Conservation (phyloP, 768 basidiomycete genomes). For the Gloeopeniophorella convolvens region DNA sequence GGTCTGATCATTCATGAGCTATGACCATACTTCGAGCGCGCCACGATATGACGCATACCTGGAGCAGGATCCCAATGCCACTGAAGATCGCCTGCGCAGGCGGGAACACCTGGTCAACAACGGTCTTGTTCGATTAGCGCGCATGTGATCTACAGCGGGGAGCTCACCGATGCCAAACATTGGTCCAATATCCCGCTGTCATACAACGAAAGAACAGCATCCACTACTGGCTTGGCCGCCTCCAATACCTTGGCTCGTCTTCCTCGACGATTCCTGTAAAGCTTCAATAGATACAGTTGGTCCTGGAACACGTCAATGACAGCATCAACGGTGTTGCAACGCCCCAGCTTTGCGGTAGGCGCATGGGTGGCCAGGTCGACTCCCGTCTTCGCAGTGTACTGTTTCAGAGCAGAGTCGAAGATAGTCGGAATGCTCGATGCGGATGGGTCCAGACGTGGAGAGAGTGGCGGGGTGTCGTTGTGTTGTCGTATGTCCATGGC, state of each 20-base stretch:
- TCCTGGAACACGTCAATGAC: neutral
- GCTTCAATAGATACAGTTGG: neutral
- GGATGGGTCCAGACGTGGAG: no score
- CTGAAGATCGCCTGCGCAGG: neutral
- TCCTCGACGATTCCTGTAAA: neutral
- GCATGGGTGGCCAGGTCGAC: neutral
- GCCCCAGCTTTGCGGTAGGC: neutral
- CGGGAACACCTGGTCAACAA: neutral
- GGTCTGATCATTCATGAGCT: neutral
- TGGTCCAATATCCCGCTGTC: neutral
- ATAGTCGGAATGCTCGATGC: no score
- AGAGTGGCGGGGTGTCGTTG: no score
- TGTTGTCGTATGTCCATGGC: no score
- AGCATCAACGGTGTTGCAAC: neutral
- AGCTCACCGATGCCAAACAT: neutral
- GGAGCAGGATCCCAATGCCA: neutral
- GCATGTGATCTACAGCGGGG: no score
- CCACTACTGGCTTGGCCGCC: neutral
- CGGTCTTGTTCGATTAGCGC: no score
- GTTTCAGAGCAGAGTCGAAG: neutral
- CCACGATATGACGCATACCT: neutral
- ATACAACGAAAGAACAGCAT: neutral
- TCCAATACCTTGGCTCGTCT: neutral
- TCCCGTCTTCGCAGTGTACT: neutral
- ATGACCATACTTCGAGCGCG: neutral